A percentile compares a stretch with the other conserved stretches of the same genome.
phyloP scores from a whole-genome alignment of 805 yeast species.

The Cyberlindnera mississippiensis region DNA sequence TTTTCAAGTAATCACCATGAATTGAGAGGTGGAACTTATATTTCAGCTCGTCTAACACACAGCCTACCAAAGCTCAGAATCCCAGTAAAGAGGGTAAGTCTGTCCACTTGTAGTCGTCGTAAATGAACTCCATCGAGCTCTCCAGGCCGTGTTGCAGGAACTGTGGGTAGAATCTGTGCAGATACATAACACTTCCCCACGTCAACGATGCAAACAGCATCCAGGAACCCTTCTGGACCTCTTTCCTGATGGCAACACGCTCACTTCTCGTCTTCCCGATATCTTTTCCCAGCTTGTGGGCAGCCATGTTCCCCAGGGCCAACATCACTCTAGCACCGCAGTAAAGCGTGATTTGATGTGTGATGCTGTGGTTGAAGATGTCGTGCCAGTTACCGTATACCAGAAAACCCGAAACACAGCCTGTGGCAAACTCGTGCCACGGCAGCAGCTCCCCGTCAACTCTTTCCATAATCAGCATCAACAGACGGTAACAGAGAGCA shows the following conservation, averaged over 20 bases:
- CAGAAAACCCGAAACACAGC: slow-evolving; percentile 36
- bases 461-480: slow-evolving; percentile 28
- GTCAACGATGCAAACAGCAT: slow-evolving; percentile 54
- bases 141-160: slow-evolving; percentile 62
- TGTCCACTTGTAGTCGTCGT: slow-evolving; percentile 54
- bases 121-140: slow-evolving; percentile 67
- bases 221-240: slow-evolving; percentile 43
- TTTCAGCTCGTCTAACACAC: not conserved
- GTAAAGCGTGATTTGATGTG: slow-evolving; percentile 73
- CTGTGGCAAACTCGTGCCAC: slow-evolving; percentile 30
- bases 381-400: slow-evolving; percentile 37
- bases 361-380: slow-evolving; percentile 41
- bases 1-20: too few species aligned
- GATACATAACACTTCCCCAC: slow-evolving; percentile 74
- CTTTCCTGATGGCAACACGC: slow-evolving; percentile 9
- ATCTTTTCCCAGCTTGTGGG: slow-evolving; percentile 18
- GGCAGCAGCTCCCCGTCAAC: slow-evolving; percentile 22
- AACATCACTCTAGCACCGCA: slow-evolving; percentile 65
- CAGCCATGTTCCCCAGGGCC: slow-evolving; percentile 43
- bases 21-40: too few species aligned
- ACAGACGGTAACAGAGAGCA: slow-evolving; percentile 49
- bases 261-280: slow-evolving; percentile 8
- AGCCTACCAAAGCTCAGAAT: slow-evolving; percentile 2
- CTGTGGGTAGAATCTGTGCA: slow-evolving; percentile 59
- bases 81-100: slow-evolving; percentile 45